A percentile compares a stretch with the other conserved stretches of the same genome.
phyloP scores from a whole-genome alignment of 768 basidiomycete species.

The Boletus reticulatus region DNA sequence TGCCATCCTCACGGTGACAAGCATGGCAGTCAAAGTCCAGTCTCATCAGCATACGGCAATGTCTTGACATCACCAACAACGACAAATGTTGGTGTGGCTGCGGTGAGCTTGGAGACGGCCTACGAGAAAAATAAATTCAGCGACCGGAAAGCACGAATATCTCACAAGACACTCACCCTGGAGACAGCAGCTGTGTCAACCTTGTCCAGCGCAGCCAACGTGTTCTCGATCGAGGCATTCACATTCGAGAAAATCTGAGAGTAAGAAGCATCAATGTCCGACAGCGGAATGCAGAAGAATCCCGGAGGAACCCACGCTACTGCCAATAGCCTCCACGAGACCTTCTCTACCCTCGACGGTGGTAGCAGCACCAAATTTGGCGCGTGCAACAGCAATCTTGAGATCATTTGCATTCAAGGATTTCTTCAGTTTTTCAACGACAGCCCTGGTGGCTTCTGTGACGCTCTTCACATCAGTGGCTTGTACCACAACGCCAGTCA shows the following conservation, averaged over 20 bases:
- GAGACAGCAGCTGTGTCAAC: constrained; percentile 64
- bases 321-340: constrained; percentile 55
- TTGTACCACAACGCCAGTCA: constrained; percentile 82
- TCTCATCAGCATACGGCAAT: constrained; percentile 82
- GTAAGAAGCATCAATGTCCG: not conserved
- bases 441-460: constrained; percentile 65
- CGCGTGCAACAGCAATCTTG: constrained; percentile 80
- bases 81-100: constrained; percentile 82
- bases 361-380: constrained; percentile 80
- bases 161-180: constrained; percentile 46
- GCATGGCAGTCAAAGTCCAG: constrained; percentile 57
- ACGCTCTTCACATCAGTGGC: constrained; percentile 62
- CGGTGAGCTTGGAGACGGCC: constrained; percentile 66
- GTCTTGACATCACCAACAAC: constrained; percentile 74
- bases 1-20: constrained; percentile 1
- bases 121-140: not conserved
- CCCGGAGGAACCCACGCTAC: constrained; percentile 48
- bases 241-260: constrained; percentile 59
- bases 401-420: constrained; percentile 65
- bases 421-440: constrained; percentile 62
- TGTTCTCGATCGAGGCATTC: constrained; percentile 54
- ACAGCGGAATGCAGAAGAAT: constrained; percentile 3
- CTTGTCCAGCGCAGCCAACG: constrained; percentile 68
- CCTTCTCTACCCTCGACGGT: constrained; percentile 70
- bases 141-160: not conserved